Evolutionary conservation across 768 basidiomycete species (phyloP).

Genomic region (Russula vinacea): DNA sequence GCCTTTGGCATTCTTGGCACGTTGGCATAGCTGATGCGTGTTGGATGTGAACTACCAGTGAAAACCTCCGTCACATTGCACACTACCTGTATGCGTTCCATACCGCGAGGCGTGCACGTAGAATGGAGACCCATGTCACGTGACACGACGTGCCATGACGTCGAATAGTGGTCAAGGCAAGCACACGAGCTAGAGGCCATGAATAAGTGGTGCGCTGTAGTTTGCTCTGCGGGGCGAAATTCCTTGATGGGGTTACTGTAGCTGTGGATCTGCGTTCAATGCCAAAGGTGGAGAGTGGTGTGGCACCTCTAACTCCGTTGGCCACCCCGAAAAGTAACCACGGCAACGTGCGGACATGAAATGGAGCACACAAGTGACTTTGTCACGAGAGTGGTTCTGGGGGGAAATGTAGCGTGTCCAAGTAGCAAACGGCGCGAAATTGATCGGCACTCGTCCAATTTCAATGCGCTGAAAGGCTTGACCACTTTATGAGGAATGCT

Average conservation of each 20-base stretch:
- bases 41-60: constrained; percentile 54
- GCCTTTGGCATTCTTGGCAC: constrained; percentile 29
- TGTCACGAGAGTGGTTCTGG: constrained; percentile 41
- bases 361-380: constrained; percentile 32
- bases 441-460: constrained; percentile 22
- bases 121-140: constrained; percentile 42
- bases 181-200: constrained; percentile 41
- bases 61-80: constrained; percentile 55
- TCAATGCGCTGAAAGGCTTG: background rate
- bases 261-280: constrained; percentile 60
- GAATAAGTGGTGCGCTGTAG: constrained; percentile 45
- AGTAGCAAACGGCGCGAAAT: constrained; percentile 26
- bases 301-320: background rate
- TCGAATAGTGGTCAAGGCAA: background rate
- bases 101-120: background rate
- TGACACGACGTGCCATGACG: constrained; percentile 32
- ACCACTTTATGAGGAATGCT: constrained; percentile 24
- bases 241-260: constrained; percentile 37
- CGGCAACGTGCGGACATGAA: constrained; percentile 33
- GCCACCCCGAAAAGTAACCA: background rate
- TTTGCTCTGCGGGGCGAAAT: constrained; percentile 53
- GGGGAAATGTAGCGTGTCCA: constrained; percentile 32
- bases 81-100: constrained; percentile 39
- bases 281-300: constrained; percentile 59
- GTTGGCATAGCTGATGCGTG: constrained; percentile 30